Conservation (phyloP, 1,284 basidiomycete species). For the Puccinia novopanici region DNA sequence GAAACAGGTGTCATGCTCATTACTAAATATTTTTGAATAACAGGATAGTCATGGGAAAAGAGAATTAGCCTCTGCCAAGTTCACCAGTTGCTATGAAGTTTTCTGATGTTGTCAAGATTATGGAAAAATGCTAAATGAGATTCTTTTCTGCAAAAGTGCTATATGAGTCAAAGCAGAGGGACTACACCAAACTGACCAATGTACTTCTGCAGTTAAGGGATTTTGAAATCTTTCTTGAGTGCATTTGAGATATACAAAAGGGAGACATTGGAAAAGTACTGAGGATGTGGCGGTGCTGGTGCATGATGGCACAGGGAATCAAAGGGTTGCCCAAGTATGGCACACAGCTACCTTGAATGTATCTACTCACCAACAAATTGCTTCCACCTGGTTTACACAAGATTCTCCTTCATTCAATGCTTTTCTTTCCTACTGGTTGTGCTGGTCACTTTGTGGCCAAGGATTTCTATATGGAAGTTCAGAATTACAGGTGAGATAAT, state of each 20-base stretch:
- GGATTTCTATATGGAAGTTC: background rate
- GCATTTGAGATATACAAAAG: background rate
- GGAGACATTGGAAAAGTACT: background rate
- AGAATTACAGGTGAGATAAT: background rate
- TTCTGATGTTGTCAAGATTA: too few species aligned
- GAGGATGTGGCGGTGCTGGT: background rate
- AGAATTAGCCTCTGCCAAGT: background rate
- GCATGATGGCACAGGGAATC: slow-evolving; percentile 3
- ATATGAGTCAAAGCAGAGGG: background rate
- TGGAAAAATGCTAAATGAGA: background rate
- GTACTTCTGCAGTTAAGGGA: background rate
- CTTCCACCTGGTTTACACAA: background rate
- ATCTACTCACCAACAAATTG: background rate
- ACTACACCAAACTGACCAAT: background rate
- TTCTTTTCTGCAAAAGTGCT: background rate
- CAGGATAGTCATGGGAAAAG: background rate
- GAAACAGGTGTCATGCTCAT: too few species aligned
- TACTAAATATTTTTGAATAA: background rate
- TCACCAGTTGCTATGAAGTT: too few species aligned
- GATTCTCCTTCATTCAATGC: slow-evolving; percentile 2
- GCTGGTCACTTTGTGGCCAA: too few species aligned
- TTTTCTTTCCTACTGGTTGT: background rate
- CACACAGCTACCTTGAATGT: background rate
- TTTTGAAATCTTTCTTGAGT: background rate
- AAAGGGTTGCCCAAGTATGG: background rate